These are phyloP conservation scores for Gardenia jasminoides DNA, from an alignment of 257 asterid genomes.

Conservation along the genomic window DNA sequence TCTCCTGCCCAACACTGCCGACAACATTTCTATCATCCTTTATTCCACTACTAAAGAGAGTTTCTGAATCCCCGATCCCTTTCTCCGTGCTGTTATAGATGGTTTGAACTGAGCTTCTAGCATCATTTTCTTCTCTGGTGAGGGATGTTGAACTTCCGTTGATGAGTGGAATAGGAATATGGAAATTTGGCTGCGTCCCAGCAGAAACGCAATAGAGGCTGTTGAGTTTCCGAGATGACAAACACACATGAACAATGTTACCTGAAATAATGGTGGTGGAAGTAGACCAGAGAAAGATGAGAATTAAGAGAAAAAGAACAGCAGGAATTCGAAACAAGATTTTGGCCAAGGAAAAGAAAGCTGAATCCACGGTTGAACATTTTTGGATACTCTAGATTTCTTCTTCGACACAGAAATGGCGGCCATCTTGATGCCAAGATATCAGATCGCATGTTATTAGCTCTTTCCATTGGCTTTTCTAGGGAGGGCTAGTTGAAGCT, in stretches of 20 bases:
- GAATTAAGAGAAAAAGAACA: conserved; percentile 33
- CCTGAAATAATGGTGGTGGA: conserved; percentile 54
- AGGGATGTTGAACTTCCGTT: conserved; percentile 25
- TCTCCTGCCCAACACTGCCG: neutral
- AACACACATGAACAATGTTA: conserved; percentile 49
- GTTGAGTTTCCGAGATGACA: conserved; percentile 58
- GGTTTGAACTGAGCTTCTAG: neutral
- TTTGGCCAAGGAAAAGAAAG: conserved; percentile 35
- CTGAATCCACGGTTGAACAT: conserved; percentile 18
- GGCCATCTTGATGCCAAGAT: conserved; percentile 26
- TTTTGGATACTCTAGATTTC: conserved; percentile 37
- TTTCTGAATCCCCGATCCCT: neutral
- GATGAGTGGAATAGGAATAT: conserved; percentile 29
- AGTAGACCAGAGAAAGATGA: conserved; percentile 60
- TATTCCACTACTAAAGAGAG: neutral
- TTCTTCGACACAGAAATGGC: conserved; percentile 38
- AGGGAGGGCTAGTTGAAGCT: neutral
- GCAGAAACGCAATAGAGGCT: conserved; percentile 62
- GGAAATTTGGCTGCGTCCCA: conserved; percentile 49
- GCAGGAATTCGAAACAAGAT: conserved; percentile 35
- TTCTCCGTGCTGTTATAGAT: neutral
- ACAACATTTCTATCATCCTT: neutral
- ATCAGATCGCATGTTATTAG: neutral
- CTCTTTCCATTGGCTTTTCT: conserved; percentile 18
- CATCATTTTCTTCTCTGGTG: neutral